Base-by-base conservation (phyloP, 495 filamentous ascomycete genomes). In the Recurvomyces mirabilis region DNA sequence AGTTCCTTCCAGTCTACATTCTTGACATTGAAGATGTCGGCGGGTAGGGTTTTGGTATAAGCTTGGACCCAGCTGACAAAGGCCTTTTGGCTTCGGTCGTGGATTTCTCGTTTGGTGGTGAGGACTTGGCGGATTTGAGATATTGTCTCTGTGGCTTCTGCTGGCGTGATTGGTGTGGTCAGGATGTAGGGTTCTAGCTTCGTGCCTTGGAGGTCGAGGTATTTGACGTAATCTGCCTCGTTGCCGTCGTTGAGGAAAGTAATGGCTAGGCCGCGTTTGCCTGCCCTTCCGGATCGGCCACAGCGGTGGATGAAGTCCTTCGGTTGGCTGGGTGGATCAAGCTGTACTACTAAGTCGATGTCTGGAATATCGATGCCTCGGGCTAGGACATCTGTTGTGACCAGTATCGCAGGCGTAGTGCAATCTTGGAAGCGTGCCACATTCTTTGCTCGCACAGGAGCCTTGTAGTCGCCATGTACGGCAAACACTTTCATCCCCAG, bases 291-390 rank as follows among this genome's bases (percentile, higher is more conserved):
- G 1, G 93, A 87, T 43, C 91, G 85, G 3, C 91, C 91, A 54
- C 86, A 93, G 44, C 91, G 79, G 64, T 98, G 91, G 41, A 98
- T 79, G 62, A 95, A 96, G 28, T 81, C 84, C 61, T 95, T 95
- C 0, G 91, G 86, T 58, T 95, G 89, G 22, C 77, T 81, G 1
- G 91, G 91, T 0, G 88, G 81, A 56, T 98, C 91, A 38, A 95
- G 69, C 59, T 96, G 89, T 2, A 95, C 72, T 23, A 96, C 89
- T 5, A 96, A 73, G 62, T 98, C 93, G 25, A 95, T 87, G 44
- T 85, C 81, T 1, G 93, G 91, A 48, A 98, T 93, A 56, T 98
- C 91, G 13, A 98, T 75, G 23, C 88, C 88, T 37, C 87, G 74
- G 19, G 87, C 83, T 11, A 84, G 81, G 13, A 89, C 81, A 57